Evolutionary conservation across 2,329 filamentous ascomycete genomes (phyloP).

Genomic region (Pestalotiopsis sp.): DNA sequence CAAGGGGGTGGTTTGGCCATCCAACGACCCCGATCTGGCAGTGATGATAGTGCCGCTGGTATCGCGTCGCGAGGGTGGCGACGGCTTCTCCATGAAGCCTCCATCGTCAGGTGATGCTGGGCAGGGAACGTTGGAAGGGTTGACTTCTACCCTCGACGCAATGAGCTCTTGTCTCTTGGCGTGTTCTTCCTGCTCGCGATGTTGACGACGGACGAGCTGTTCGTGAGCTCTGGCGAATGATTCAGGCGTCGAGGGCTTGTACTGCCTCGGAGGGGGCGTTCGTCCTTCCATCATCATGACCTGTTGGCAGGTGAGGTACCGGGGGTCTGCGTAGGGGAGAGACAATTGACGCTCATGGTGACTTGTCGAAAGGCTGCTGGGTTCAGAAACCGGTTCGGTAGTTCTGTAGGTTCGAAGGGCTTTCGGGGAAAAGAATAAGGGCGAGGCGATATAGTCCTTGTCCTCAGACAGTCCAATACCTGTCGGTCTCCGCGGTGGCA

Average conservation of each 20-base stretch:
- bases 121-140: conserved; percentile 38
- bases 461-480: conserved; percentile 48
- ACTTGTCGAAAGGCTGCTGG: conserved; percentile 34
- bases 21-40: conserved; percentile 55
- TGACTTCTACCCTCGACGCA: conserved; percentile 21
- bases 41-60: conserved; percentile 50
- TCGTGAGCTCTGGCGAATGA: conserved; percentile 41
- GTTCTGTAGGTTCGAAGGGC: conserved; percentile 44
- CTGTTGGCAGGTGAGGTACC: conserved; percentile 52
- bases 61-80: conserved; percentile 39
- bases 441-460: conserved; percentile 35
- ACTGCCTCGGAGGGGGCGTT: conserved; percentile 36
- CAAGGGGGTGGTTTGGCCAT: conserved; percentile 49
- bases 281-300: conserved; percentile 40
- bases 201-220: conserved; percentile 32
- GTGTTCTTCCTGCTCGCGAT: conserved; percentile 36
- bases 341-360: conserved; percentile 36
- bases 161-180: conserved; percentile 29
- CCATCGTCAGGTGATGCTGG: conserved; percentile 51
- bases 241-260: conserved; percentile 42
- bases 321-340: conserved; percentile 40
- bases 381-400: conserved; percentile 46
- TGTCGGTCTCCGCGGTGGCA: conserved; percentile 46
- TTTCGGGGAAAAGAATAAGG: conserved; percentile 41
- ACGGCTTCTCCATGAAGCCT: conserved; percentile 31